Evolutionary conservation across 179 eudicot species (phyloP), one percentile per base, ranked within the genome.

Genomic region (Beta lomatogona): DNA sequence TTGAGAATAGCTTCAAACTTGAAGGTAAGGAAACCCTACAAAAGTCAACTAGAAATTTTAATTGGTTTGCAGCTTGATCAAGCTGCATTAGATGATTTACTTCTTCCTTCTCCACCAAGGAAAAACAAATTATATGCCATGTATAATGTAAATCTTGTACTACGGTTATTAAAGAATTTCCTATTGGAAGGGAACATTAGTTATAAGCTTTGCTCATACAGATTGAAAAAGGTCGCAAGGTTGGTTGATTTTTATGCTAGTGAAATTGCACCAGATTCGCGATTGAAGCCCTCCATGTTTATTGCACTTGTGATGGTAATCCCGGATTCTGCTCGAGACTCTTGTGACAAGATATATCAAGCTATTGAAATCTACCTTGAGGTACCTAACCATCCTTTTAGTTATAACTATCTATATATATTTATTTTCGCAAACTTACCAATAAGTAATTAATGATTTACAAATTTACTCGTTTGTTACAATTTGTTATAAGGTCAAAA

Each of bases 191-290:
- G 77, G 18, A 82, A 65, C 61, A 15, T 76, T 3, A 61, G 71
- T 80, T 70, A 58, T 52, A 82, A 79, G 54, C 76, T 67, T 76
- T 87, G 80, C 77, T 79, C 82, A n/a, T 78, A 73, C 45, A 78
- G 77, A 66, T n/a, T 85, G 71, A 85, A 65, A 67, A 85, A 58
- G 78, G 87, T 85, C 13, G 85, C 86, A 9, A 59, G 86, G 64
- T 78, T 87, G 79, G 82, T 83, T 28, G 89, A 87, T 59, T 73
- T 76, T 8, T 87, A 81, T 78, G 86, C 88, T 1, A 69, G 18
- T 50, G 89, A 87, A 79, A 76, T 87, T 54, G 88, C 89, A 13
- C 86, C 89, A 6, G 89, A 87, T 73, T 16, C 11, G 46, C 58
- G 75, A 55, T 12, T 85, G 50, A 83, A 81, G 18, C 83, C 86